Conservation (phyloP, 2,329 filamentous ascomycete species). For the Penicillium expansum region DNA sequence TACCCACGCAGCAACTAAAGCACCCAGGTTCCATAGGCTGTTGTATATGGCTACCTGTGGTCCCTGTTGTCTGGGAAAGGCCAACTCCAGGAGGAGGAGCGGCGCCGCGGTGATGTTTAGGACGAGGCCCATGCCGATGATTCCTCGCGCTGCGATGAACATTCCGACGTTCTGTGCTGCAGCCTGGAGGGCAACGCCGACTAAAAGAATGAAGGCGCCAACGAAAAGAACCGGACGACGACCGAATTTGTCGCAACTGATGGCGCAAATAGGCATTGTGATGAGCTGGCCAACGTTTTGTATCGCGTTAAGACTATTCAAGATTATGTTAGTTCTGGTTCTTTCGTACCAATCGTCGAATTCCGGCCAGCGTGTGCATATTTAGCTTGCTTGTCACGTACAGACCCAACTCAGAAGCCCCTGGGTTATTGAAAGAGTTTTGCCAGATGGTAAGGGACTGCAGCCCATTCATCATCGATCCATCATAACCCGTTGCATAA, state of each 20-base stretch:
- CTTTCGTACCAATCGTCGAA: too few species aligned
- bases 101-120: slow-evolving; percentile 9
- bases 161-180: slow-evolving; percentile 10
- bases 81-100: slow-evolving; percentile 1
- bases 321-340: background rate
- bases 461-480: slow-evolving; percentile 50
- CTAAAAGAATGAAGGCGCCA: slow-evolving; percentile 4
- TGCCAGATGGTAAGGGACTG: slow-evolving; percentile 46
- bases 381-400: background rate
- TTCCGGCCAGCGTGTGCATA: too few species aligned
- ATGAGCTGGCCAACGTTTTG: slow-evolving; percentile 11
- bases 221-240: slow-evolving; percentile 5
- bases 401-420: slow-evolving; percentile 11
- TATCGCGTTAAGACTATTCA: slow-evolving; percentile 6
- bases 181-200: slow-evolving; percentile 8
- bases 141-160: slow-evolving; percentile 9
- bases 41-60: slow-evolving; percentile 16
- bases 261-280: slow-evolving; percentile 7
- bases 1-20: slow-evolving; percentile 30
- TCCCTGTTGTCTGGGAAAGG: slow-evolving; percentile 7
- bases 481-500: slow-evolving; percentile 45
- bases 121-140: slow-evolving; percentile 10
- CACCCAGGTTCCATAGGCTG: slow-evolving; percentile 16
- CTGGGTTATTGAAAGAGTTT: slow-evolving; percentile 26
- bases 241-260: slow-evolving; percentile 7